Percentiles rank a stretch among this genome's conserved stretches.
These are phyloP conservation scores for Fraxinus sp. DNA, from an alignment of 305 asterid genomes.

Conservation along the genomic window DNA sequence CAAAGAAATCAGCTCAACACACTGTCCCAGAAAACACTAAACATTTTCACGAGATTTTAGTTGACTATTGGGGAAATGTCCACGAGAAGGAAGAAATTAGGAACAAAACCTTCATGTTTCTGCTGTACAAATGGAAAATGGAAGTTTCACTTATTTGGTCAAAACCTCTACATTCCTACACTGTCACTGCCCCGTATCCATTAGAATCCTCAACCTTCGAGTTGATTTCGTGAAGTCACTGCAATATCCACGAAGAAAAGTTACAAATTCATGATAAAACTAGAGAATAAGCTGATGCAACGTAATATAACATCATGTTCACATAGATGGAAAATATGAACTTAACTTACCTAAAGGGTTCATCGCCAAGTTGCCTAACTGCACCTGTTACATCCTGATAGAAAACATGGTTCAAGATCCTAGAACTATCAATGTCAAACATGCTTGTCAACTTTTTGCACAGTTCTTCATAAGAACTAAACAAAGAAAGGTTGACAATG, in stretches of 20 bases:
- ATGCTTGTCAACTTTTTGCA: conserved; percentile 48
- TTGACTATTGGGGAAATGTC: not conserved
- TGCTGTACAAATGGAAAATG: conserved; percentile 35
- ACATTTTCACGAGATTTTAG: not conserved
- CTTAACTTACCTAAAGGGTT: conserved; percentile 58
- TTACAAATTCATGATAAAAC: not conserved
- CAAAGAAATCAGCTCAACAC: not conserved
- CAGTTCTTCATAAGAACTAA: conserved; percentile 64
- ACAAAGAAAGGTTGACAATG: conserved; percentile 59
- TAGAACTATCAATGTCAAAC: conserved; percentile 53
- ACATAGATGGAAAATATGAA: not conserved
- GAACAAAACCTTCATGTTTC: conserved; percentile 25
- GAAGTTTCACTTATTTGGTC: conserved; percentile 23
- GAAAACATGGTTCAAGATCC: conserved; percentile 42
- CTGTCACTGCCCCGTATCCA: conserved; percentile 53
- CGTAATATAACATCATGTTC: not conserved
- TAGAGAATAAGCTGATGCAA: not conserved
- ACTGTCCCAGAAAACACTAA: not conserved
- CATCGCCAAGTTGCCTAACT: conserved; percentile 58
- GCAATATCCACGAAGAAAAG: conserved; percentile 28
- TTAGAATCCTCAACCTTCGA: conserved; percentile 60
- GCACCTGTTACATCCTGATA: conserved; percentile 58
- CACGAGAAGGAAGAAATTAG: conserved; percentile 8
- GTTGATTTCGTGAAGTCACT: conserved; percentile 58
- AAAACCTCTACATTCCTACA: conserved; percentile 35